Evolutionary conservation across 179 eudicot genomes (phyloP).

Genomic region (Pouteria campechiana): DNA sequence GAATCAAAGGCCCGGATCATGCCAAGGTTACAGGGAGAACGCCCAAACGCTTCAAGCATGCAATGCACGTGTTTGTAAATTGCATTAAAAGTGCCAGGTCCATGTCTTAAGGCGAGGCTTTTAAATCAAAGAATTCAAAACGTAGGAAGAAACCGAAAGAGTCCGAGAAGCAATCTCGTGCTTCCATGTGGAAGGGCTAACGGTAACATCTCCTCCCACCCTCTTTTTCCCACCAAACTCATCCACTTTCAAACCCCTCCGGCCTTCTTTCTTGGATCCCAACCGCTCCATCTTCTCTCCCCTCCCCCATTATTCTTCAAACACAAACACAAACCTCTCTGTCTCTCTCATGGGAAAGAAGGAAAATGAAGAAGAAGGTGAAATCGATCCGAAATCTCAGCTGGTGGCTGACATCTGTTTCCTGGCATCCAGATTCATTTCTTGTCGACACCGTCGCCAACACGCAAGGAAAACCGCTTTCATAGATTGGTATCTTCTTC

Average conservation of each 20-base stretch:
- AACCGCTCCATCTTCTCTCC: conserved; percentile 37
- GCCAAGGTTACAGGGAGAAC: too few relatives aligned
- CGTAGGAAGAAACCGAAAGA: too few relatives aligned
- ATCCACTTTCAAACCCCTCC: conserved; percentile 13
- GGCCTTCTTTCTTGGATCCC: conserved; percentile 27
- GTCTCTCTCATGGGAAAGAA: conserved; percentile 5
- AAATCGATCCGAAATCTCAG: conserved; percentile 29
- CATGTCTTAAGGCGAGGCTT: too few relatives aligned
- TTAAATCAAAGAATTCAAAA: too few relatives aligned
- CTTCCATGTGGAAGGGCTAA: conserved; percentile 1
- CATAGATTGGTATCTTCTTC: conserved; percentile 67
- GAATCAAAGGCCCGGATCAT: too few relatives aligned
- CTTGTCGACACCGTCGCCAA: conserved; percentile 19
- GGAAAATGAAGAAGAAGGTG: conserved; percentile 11
- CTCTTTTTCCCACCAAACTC: conserved; percentile 12
- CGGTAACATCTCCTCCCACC: not conserved
- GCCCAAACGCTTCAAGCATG: too few relatives aligned
- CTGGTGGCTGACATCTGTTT: conserved; percentile 33
- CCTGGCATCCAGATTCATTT: conserved; percentile 17
- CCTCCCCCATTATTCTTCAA: conserved; percentile 1
- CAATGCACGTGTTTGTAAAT: too few relatives aligned
- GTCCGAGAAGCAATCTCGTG: too few relatives aligned
- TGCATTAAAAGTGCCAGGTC: too few relatives aligned
- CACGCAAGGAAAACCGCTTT: conserved; percentile 12
- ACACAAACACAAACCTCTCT: conserved; percentile 1